Evolutionary conservation across 176 grass and related monocot genomes (phyloP), one percentile per base, ranked within the genome.

Genomic region (Canna indica): DNA sequence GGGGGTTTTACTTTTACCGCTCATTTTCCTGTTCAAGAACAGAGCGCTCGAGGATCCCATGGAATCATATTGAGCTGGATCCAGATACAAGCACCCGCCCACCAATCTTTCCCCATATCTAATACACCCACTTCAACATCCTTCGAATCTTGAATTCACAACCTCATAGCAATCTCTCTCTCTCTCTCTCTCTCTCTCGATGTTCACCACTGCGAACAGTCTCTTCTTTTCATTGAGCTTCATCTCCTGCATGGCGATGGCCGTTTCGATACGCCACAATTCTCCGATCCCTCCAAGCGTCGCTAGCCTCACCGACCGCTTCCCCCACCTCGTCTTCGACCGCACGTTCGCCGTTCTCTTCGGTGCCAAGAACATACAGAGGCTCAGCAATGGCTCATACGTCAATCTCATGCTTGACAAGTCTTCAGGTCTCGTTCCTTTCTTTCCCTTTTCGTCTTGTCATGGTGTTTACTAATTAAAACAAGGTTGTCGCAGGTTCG

Each of bases 351-450:
- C 62, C 32, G 16, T 22, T n/a, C 1, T 36, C 6, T 65, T 65
- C 33, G 62, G 62, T 36, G 17, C 4, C 62, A 36, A 38, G 34
- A 65, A 65, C 62, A 65, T 65, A n/a, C 4, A 65, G 18, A 65
- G 38, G 34, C 34, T n/a, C 62, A 65, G 14, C 62, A 36, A 24
- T n/a, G 33, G 32, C 18, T 65, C 62, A 36, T 10, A 13, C 1
- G 33, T 65, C 62, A 65, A 30, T 38, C 33, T 65, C 33, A 65
- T 11, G 62, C 32, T 65, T 11, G 62, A 65, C 62, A 65, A 65
- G 16, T 7, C 33, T 36, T 65, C 62, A 36, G 62, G 62, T 65
- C 16, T 3, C 47, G 14, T 3, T 2, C 50, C 0, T 7, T 7
- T n/a, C 17, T n/a, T 54, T 7, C 16, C 7, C 17, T 18, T n/a